Conservation (phyloP, 805 yeast genomes). For the Spathaspora boniae region DNA sequence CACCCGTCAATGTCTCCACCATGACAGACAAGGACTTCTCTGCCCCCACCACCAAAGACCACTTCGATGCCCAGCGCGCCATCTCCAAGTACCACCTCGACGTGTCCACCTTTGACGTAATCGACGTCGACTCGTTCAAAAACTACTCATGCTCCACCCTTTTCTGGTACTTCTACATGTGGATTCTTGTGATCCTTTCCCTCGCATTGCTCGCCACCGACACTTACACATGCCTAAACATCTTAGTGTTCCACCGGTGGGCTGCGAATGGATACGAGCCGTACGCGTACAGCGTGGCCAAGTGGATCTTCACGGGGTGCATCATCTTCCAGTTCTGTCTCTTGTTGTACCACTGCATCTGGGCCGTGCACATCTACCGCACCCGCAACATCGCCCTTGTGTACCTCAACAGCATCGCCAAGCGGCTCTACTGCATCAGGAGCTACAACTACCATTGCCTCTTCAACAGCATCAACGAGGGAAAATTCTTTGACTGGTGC, state of each 20-base stretch:
- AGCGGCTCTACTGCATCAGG: slow-evolving; percentile 51
- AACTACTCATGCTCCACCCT: slow-evolving; percentile 44
- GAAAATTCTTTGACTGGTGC: slow-evolving; percentile 60
- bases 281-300: slow-evolving; percentile 48
- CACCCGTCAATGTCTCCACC: neutral
- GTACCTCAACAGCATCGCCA: slow-evolving; percentile 65
- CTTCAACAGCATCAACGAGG: slow-evolving; percentile 63
- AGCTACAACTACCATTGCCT: slow-evolving; percentile 68
- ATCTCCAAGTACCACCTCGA: slow-evolving; percentile 26
- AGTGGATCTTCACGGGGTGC: slow-evolving; percentile 79
- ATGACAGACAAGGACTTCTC: neutral
- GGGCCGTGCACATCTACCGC: slow-evolving; percentile 56
- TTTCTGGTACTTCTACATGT: slow-evolving; percentile 37
- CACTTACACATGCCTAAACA: slow-evolving; percentile 71
- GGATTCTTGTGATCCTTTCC: slow-evolving; percentile 50
- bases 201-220: slow-evolving; percentile 61
- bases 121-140: slow-evolving; percentile 45
- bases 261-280: slow-evolving; percentile 45
- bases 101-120: slow-evolving; percentile 46
- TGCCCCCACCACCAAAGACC: slow-evolving; percentile 7
- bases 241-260: slow-evolving; percentile 73
- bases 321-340: slow-evolving; percentile 66
- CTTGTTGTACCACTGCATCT: slow-evolving; percentile 51
- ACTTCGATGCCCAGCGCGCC: slow-evolving; percentile 9
- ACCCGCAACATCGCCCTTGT: slow-evolving; percentile 66